Evolutionary conservation across 306 rosid genomes (phyloP), one percentile per base, ranked within the genome.

Genomic region (Astragalus glycyphyllos): DNA sequence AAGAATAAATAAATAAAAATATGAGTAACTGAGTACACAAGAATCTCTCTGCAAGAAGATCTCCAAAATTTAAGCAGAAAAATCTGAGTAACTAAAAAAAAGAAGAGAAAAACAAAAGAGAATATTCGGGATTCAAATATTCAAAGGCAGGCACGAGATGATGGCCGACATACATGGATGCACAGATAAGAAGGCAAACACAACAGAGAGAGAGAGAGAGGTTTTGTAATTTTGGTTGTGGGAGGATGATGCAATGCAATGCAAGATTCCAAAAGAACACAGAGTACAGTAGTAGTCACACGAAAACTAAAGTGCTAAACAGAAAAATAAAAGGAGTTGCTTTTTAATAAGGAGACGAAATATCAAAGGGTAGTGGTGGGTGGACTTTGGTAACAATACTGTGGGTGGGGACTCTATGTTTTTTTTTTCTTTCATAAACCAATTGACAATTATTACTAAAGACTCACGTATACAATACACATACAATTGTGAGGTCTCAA

Each of bases 201-300:
- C 45, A 35, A 68, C 70, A 69, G 53, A 57, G 35, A 4, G 35
- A 57, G 41, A 66, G 55, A 78, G 60, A 32, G 49, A 50, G 17
- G 13, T 83, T 80, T 8, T 60, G 53, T 61, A 14, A 51, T 26
- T 82, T 80, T 4, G 29, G 73, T 49, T 35, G 31, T 26, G 31
- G 29, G 1, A 29, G 49, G 67, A 74, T 74, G 79, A 74, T 64
- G 79, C 77, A 50, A 74, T 74, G 73, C 73, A 65, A 82, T 84
- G 78, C 79, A 77, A 81, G 47, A 75, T 64, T 84, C 86, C 90
- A 86, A 88, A 81, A 67, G 23, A 64, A 7, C 68, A 77, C 75
- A 74, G 49, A 41, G 64, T 71, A 74, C 72, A 62, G 68, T 59
- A 49, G 4, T 26, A 38, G 62, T 40, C 66, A 57, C 67, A 60